Evolutionary conservation across 768 basidiomycete genomes (phyloP), one percentile per base, ranked within the genome.

Genomic region (Obba rivulosa): DNA sequence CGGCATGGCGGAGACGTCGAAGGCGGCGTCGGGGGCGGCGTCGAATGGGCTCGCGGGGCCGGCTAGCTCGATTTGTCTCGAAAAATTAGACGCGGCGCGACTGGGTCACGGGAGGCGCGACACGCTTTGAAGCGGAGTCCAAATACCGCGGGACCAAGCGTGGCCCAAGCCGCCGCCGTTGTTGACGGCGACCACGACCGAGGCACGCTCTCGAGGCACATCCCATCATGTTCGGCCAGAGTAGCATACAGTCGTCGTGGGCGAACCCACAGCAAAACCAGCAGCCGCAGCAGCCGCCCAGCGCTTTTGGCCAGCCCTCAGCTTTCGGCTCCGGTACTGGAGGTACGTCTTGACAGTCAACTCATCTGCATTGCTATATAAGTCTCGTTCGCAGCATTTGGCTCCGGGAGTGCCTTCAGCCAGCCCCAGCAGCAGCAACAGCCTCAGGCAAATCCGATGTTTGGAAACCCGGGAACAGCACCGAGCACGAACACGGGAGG

Each of bases 381-480:
- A 45, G 48, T 51, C 40, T 41, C 46, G 23, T 45, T 45, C 34
- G 18, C 50, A 62, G 62, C 54, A 8, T 65, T 58, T 50, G 67
- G 70, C 28, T 64, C 71, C 21, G 80, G 79, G 53, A 66, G 73
- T 43, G 74, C 77, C 38, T 91, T 88, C 63, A 76, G 77, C 25
- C 79, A 78, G 62, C 64, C 69, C 16, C 66, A 62, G 34, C 63
- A 50, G 23, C 59, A 56, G 49, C 61, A 55, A 51, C 69, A 51
- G 57, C 76, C 75, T 2, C 75, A 74, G 54, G 76, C 80, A 4
- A 89, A 89, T 59, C 85, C 87, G 36, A 90, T 90, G 85, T 91
- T 90, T 63, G 87, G 87, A 42, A 79, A 76, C 52, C 61, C 82
- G 40, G 71, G 68, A 21, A 63, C 67, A 46, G 55, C 70, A 22